phyloP scores from a whole-genome alignment of 805 yeast genomes.

The Saturnispora mendoncae region DNA sequence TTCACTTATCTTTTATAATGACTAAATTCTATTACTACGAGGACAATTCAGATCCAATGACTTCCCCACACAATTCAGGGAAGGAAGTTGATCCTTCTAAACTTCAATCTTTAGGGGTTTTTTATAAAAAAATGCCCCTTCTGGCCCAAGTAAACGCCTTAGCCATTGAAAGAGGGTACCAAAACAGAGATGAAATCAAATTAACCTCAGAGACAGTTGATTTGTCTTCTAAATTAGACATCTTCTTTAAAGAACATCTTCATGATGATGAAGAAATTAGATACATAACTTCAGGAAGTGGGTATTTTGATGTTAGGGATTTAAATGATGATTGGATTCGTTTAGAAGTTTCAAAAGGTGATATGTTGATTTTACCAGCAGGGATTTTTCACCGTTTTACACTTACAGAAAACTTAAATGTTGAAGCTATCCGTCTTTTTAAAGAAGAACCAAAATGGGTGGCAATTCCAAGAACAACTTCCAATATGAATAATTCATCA shows the following conservation, averaged over 20 bases:
- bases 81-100: constrained; percentile 39
- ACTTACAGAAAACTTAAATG: constrained; percentile 49
- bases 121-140: constrained; percentile 45
- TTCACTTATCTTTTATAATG: constrained; percentile 9
- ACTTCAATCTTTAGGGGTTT: constrained; percentile 56
- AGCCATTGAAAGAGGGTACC: constrained; percentile 65
- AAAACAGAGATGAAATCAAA: constrained; percentile 65
- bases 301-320: constrained; percentile 83
- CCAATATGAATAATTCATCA: constrained; percentile 34
- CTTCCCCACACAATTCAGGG: constrained; percentile 70
- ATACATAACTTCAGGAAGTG: constrained; percentile 81
- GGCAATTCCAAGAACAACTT: constrained; percentile 51
- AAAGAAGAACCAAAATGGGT: constrained; percentile 96
- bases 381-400: constrained; percentile 95
- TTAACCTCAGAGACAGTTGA: constrained; percentile 50
- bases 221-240: constrained; percentile 54
- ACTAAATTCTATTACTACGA: constrained; percentile 52
- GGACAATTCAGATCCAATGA: constrained; percentile 41
- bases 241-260: constrained; percentile 74
- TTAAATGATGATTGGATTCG: constrained; percentile 63
- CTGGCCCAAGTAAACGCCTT: constrained; percentile 52
- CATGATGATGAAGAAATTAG: constrained; percentile 98
- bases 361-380: constrained; percentile 71
- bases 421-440: constrained; percentile 75
- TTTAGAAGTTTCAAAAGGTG: constrained; percentile 52